phyloP scores from a whole-genome alignment of 1,139 yeast genomes.

The Sugiyamaella paludigena region DNA sequence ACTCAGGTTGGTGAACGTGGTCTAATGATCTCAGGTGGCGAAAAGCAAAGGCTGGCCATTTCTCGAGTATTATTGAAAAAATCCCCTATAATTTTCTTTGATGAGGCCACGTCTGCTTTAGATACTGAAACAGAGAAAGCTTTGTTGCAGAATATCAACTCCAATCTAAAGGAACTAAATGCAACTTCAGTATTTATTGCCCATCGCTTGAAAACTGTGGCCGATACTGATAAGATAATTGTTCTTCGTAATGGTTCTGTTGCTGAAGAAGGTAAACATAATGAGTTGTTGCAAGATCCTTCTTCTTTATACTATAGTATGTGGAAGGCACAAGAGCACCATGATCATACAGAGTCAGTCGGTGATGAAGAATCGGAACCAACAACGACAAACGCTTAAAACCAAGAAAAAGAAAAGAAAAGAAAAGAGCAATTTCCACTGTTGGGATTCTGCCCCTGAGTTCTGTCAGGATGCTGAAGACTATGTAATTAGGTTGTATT shows the following conservation, averaged over 20 bases:
- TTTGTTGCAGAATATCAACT: slow-evolving; percentile 66
- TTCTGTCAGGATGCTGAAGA: too few species aligned
- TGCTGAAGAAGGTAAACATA: slow-evolving; percentile 84
- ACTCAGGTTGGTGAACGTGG: slow-evolving; percentile 99
- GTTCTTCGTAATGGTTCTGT: slow-evolving; percentile 78
- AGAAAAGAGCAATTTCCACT: background rate
- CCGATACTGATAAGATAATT: slow-evolving; percentile 91
- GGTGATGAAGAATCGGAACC: slow-evolving; percentile 17
- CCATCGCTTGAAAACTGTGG: slow-evolving; percentile 87
- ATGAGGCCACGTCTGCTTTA: slow-evolving; percentile 94
- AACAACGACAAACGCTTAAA: background rate
- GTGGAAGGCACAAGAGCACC: slow-evolving; percentile 90
- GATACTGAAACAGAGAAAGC: slow-evolving; percentile 96
- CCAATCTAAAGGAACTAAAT: slow-evolving; percentile 53
- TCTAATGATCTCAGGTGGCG: slow-evolving; percentile 98
- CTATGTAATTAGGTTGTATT: too few species aligned
- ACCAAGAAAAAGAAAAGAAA: too few species aligned
- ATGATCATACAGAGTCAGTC: slow-evolving; percentile 43
- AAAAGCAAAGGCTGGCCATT: slow-evolving; percentile 91
- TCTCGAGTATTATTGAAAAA: slow-evolving; percentile 80
- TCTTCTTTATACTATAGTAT: slow-evolving; percentile 68
- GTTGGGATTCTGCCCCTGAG: too few species aligned
- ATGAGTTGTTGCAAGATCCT: slow-evolving; percentile 50
- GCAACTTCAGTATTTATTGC: slow-evolving; percentile 89
- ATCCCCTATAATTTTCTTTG: slow-evolving; percentile 90